Evolutionary conservation across 2,329 filamentous ascomycete species (phyloP).

Genomic region (Gliomastix tumulicola): DNA sequence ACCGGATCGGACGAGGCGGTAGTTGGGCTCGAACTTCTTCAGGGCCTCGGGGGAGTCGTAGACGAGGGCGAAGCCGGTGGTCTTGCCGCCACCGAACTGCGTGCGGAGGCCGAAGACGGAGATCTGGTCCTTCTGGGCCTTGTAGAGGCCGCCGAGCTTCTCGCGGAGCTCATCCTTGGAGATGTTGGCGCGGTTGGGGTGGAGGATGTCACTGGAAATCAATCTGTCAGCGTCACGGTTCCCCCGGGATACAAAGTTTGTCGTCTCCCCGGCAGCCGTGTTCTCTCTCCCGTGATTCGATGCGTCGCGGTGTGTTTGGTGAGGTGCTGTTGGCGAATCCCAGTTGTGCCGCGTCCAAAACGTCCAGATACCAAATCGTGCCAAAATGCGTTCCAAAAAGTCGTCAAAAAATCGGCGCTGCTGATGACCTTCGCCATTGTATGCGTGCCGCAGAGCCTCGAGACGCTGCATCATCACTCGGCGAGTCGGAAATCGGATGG

Average conservation of each 20-base stretch:
- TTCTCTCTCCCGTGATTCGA: too few species aligned
- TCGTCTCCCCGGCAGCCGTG: neutral
- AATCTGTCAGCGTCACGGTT: constrained; percentile 5
- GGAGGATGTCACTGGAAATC: constrained; percentile 84
- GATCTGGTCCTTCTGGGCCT: constrained; percentile 95
- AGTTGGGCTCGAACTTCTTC: constrained; percentile 99
- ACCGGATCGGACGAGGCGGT: constrained; percentile 92
- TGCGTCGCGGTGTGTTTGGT: too few species aligned
- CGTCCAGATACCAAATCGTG: too few species aligned
- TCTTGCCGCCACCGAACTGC: constrained; percentile 99
- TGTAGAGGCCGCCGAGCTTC: constrained; percentile 95
- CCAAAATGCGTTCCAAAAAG: too few species aligned
- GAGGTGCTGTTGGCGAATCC: too few species aligned
- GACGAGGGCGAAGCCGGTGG: constrained; percentile 95
- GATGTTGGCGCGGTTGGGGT: constrained; percentile 97
- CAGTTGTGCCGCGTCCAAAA: too few species aligned
- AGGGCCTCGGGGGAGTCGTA: constrained; percentile 97
- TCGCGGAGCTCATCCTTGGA: constrained; percentile 97
- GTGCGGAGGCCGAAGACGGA: constrained; percentile 98
- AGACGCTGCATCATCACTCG: too few species aligned
- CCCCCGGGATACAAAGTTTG: neutral
- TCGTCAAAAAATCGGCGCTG: too few species aligned
- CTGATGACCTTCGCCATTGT: too few species aligned
- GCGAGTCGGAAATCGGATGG: constrained; percentile 2
- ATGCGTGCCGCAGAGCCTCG: too few species aligned